These are phyloP conservation scores for Asterionellopsis glacialis DNA, from an alignment of 108 stramenopile genomes.

Conservation along the genomic window DNA sequence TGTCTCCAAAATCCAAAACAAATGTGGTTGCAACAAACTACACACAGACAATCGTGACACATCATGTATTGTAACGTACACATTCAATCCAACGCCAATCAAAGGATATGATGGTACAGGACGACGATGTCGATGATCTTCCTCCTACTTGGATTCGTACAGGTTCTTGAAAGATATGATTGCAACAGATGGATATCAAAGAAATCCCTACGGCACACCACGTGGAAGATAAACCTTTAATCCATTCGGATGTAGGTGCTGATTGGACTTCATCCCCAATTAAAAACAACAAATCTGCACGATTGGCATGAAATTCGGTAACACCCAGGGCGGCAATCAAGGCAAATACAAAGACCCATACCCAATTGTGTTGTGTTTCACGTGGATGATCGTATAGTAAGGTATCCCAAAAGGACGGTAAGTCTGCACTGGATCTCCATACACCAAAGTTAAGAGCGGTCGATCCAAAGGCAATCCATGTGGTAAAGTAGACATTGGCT, in stretches of 20 bases:
- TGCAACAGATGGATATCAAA: neutral
- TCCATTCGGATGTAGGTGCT: no score
- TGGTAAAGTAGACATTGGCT: conserved; percentile 68
- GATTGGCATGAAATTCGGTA: no score
- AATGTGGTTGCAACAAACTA: neutral
- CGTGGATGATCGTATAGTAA: conserved; percentile 5
- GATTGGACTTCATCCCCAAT: no score
- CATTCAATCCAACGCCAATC: neutral
- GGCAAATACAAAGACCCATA: neutral
- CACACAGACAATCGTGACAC: neutral
- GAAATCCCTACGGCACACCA: no score
- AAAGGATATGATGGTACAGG: conserved; percentile 8
- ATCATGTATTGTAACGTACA: neutral
- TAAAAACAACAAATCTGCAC: no score
- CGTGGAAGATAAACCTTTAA: no score
- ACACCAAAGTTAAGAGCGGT: conserved; percentile 29
- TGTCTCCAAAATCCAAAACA: no score
- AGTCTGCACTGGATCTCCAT: conserved; percentile 40
- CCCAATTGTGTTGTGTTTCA: conserved; percentile 10
- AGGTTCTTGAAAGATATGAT: neutral
- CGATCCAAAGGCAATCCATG: conserved; percentile 51
- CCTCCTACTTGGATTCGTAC: no score
- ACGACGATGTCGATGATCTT: conserved; percentile 2
- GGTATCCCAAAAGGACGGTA: conserved; percentile 16
- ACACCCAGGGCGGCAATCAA: neutral